Conservation (phyloP, 345 rosid species). For the Orychophragmus violaceus region DNA sequence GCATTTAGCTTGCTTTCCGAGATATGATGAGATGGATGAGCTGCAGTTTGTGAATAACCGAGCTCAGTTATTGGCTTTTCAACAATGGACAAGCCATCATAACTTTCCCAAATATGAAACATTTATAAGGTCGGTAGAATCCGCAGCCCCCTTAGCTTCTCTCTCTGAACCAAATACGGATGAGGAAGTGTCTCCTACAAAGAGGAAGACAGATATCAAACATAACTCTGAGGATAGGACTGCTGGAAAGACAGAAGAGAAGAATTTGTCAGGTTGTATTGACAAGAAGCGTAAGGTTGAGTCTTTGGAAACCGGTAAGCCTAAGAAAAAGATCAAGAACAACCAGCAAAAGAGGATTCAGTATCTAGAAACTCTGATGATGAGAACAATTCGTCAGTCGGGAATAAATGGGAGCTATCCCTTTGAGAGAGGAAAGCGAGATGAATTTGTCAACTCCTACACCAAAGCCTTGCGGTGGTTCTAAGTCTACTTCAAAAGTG, state of each 20-base stretch:
- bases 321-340: constrained; percentile 15
- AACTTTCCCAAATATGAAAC: constrained; percentile 38
- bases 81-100: constrained; percentile 47
- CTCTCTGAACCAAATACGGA: constrained; percentile 5
- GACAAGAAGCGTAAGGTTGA: constrained; percentile 37
- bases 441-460: constrained; percentile 12
- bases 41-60: constrained; percentile 34
- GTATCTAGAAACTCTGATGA: constrained; percentile 4
- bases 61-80: constrained; percentile 55
- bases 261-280: constrained; percentile 40
- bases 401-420: constrained; percentile 11
- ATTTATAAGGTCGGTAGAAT: constrained; percentile 30
- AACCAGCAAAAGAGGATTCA: constrained; percentile 5
- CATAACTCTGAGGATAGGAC: too few species aligned
- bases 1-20: constrained; percentile 37
- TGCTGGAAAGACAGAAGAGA: constrained; percentile 32
- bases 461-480: neutral
- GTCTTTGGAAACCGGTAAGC: constrained; percentile 21
- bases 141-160: constrained; percentile 27
- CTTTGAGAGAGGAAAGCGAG: constrained; percentile 21
- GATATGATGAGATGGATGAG: constrained; percentile 27
- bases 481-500: neutral
- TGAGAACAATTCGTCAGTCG: constrained; percentile 10
- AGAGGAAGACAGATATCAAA: too few species aligned
- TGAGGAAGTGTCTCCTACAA: constrained; percentile 3